phyloP scores from a whole-genome alignment of 208 protist genomes.

The Acanthamoeba lenticulata region DNA sequence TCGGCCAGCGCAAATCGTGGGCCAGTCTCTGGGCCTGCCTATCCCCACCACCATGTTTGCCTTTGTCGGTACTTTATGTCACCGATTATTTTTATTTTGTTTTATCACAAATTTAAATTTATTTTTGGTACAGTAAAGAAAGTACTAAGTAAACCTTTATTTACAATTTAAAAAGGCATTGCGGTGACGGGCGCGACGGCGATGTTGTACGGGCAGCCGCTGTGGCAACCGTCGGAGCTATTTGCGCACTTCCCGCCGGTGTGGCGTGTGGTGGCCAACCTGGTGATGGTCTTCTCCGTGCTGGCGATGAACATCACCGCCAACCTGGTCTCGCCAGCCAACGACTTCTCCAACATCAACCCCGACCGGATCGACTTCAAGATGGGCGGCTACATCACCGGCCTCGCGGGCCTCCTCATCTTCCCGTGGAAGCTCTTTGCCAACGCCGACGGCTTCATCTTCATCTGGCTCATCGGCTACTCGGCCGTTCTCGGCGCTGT shows the following conservation, averaged over 20 bases:
- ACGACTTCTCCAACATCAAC: constrained; percentile 56
- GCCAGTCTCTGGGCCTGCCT: constrained; percentile 26
- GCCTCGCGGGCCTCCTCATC: background rate
- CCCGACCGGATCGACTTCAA: constrained; percentile 13
- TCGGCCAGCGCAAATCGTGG: background rate
- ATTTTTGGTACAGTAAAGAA: too few species aligned
- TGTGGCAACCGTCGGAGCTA: constrained; percentile 41
- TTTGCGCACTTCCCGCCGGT: background rate
- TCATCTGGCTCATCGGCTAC: constrained; percentile 55
- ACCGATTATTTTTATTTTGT: background rate
- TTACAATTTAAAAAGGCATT: background rate
- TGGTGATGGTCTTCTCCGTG: constrained; percentile 24
- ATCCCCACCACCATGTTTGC: constrained; percentile 25
- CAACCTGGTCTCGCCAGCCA: constrained; percentile 52
- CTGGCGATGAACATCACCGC: constrained; percentile 50
- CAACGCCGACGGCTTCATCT: constrained; percentile 51
- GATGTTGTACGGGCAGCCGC: background rate
- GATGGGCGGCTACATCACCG: constrained; percentile 32
- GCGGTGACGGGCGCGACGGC: constrained; percentile 9
- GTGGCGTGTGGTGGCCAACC: background rate
- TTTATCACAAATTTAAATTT: too few species aligned
- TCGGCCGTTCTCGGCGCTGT: constrained; percentile 40
- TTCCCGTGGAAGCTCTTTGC: constrained; percentile 54
- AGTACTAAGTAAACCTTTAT: background rate
- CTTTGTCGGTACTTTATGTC: constrained; percentile 11